phyloP scores from a whole-genome alignment of 495 filamentous ascomycete species.

The Podospora pseudocomata region DNA sequence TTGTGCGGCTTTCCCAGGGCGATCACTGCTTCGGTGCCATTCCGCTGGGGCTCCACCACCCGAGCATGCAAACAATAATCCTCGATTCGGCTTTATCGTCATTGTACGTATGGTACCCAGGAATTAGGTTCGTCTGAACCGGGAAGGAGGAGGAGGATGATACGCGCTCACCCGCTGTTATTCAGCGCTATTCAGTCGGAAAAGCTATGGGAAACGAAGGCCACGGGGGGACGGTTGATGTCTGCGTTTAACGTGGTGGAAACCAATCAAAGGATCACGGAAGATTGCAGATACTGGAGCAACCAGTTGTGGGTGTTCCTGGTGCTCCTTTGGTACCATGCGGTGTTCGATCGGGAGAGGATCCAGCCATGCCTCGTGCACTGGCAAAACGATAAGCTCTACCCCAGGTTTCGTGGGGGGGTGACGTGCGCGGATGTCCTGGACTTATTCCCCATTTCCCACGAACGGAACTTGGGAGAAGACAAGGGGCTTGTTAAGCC shows the following conservation, averaged over 20 bases:
- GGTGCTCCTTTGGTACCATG: neutral
- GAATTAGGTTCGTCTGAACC: constrained; percentile 16
- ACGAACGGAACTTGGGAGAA: constrained; percentile 10
- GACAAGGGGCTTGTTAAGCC: constrained; percentile 26
- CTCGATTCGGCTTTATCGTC: constrained; percentile 25
- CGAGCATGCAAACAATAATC: neutral
- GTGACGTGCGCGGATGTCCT: constrained; percentile 11
- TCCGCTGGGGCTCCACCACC: constrained; percentile 28
- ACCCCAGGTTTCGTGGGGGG: constrained; percentile 5
- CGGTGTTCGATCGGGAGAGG: neutral
- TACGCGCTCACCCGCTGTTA: neutral
- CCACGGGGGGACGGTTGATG: neutral
- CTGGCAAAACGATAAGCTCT: constrained; percentile 1
- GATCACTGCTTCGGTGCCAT: constrained; percentile 26
- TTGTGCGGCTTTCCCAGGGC: constrained; percentile 29
- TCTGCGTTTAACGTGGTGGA: neutral
- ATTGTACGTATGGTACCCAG: constrained; percentile 12
- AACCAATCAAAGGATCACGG: neutral
- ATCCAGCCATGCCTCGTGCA: neutral
- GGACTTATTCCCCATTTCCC: constrained; percentile 4
- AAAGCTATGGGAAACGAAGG: neutral
- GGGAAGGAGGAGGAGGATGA: neutral
- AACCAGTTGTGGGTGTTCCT: neutral
- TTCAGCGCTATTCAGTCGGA: neutral
- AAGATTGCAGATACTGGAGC: neutral